A percentile compares a stretch with the other conserved stretches of the same genome.
Evolutionary conservation across 2,329 filamentous ascomycete species (phyloP).

Genomic region (Cytospora chrysosperma): DNA sequence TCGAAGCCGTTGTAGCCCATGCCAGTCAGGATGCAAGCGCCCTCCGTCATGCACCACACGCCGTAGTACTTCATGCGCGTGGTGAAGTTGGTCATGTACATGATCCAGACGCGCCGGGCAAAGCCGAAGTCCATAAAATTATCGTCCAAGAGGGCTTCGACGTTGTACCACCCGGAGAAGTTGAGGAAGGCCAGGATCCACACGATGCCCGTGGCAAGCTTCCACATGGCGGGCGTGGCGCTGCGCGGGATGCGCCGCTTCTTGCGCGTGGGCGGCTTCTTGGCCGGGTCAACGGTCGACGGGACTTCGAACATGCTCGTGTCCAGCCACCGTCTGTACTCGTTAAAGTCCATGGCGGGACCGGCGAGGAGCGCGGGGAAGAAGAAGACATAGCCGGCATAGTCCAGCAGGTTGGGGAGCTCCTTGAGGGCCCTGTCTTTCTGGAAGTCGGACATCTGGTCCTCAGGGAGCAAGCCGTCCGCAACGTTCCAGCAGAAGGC

Average conservation of each 20-base stretch:
- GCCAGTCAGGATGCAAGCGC: conserved; percentile 88
- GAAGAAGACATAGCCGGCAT: conserved; percentile 87
- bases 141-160: conserved; percentile 62
- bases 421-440: conserved; percentile 74
- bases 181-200: conserved; percentile 82
- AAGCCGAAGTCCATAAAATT: conserved; percentile 68
- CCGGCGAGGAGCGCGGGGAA: conserved; percentile 89
- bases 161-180: conserved; percentile 66
- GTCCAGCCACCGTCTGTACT: conserved; percentile 90
- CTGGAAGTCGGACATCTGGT: conserved; percentile 82
- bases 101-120: conserved; percentile 68
- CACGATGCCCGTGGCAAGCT: conserved; percentile 67
- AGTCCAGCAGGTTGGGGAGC: conserved; percentile 77
- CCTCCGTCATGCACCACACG: conserved; percentile 91
- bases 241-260: conserved; percentile 91
- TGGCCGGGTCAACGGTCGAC: conserved; percentile 75
- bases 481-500: conserved; percentile 98
- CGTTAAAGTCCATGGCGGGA: conserved; percentile 90
- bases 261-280: conserved; percentile 81
- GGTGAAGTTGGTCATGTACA: conserved; percentile 82
- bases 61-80: conserved; percentile 93
- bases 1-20: conserved; percentile 95
- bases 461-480: conserved; percentile 77
- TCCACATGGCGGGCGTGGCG: conserved; percentile 77
- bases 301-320: conserved; percentile 92